Conservation (phyloP, 495 filamentous ascomycete species). For the Usnea hakonensis region DNA sequence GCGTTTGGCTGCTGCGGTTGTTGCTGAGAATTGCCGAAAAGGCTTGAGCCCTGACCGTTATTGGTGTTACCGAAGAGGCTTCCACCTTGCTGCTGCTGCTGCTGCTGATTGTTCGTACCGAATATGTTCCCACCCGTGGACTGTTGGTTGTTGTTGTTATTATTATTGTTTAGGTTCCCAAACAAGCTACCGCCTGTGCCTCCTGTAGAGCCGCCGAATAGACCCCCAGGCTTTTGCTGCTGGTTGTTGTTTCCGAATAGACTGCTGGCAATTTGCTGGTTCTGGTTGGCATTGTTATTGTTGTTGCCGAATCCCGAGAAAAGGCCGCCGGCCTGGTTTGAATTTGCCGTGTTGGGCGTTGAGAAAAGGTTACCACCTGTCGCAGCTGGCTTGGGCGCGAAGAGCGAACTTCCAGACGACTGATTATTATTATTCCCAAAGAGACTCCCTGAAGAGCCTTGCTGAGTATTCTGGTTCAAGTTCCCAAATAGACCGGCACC, state of each 20-base stretch:
- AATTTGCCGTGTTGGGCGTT: slow-evolving; percentile 22
- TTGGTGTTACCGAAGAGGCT: slow-evolving; percentile 38
- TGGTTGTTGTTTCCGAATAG: slow-evolving; percentile 40
- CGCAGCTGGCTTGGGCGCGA: slow-evolving; percentile 31
- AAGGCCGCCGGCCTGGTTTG: slow-evolving; percentile 15
- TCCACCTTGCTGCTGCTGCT: slow-evolving; percentile 51
- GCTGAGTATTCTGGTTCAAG: slow-evolving; percentile 32
- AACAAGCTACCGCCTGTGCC: slow-evolving; percentile 33
- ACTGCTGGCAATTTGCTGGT: slow-evolving; percentile 34
- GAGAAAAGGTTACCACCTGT: slow-evolving; percentile 44
- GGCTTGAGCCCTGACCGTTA: slow-evolving; percentile 40
- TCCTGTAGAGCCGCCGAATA: slow-evolving; percentile 38
- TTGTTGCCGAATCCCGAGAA: slow-evolving; percentile 26
- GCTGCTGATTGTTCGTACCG: slow-evolving; percentile 50
- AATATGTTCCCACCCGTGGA: slow-evolving; percentile 53
- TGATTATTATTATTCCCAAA: slow-evolving; percentile 35
- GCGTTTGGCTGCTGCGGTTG: slow-evolving; percentile 40
- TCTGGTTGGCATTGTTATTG: slow-evolving; percentile 32
- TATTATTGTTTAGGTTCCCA: slow-evolving; percentile 25
- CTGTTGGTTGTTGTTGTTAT: slow-evolving; percentile 38
- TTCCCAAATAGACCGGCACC: slow-evolving; percentile 40
- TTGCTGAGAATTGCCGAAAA: slow-evolving; percentile 57
- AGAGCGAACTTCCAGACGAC: slow-evolving; percentile 31
- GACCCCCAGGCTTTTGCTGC: slow-evolving; percentile 39
- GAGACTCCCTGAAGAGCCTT: slow-evolving; percentile 29